phyloP scores from a whole-genome alignment of 2,329 filamentous ascomycete species.

The Colletotrichum sp. region DNA sequence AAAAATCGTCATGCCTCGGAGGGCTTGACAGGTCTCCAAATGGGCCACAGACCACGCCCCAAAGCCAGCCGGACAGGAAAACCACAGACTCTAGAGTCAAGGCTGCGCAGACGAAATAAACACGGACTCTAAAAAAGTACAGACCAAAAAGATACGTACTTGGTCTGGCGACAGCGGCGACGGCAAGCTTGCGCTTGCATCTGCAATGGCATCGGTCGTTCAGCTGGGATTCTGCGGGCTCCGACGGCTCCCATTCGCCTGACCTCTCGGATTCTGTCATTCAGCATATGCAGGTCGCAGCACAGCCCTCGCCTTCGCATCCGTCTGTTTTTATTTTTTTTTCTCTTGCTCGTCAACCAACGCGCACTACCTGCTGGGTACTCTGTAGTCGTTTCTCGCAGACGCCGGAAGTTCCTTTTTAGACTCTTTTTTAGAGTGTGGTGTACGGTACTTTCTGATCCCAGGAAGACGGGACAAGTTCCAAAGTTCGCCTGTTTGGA shows the following conservation, averaged over 20 bases:
- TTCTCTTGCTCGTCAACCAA: not conserved
- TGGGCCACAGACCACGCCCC: not conserved
- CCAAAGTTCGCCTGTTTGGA: not conserved
- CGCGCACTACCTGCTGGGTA: not conserved
- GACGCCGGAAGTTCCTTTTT: not conserved
- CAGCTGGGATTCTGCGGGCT: conserved; percentile 23
- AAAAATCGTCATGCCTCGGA: not conserved
- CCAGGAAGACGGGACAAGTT: not conserved
- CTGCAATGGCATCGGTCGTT: not conserved
- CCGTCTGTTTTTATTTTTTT: not conserved
- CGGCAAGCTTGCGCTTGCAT: not conserved
- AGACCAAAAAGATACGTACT: not conserved
- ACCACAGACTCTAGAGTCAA: not conserved
- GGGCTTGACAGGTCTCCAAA: not conserved
- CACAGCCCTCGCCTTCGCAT: conserved; percentile 33
- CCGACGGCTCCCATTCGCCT: conserved; percentile 31
- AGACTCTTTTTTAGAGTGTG: not conserved
- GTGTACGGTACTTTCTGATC: not conserved
- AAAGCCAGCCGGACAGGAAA: not conserved
- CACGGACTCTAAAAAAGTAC: conserved; percentile 4
- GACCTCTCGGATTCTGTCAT: conserved; percentile 31
- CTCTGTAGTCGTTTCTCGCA: not conserved
- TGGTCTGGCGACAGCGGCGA: not conserved
- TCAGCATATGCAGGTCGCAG: conserved; percentile 37
- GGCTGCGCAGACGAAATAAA: not conserved